Conservation (phyloP, 1,284 basidiomycete genomes). For the Tilletia caries region DNA sequence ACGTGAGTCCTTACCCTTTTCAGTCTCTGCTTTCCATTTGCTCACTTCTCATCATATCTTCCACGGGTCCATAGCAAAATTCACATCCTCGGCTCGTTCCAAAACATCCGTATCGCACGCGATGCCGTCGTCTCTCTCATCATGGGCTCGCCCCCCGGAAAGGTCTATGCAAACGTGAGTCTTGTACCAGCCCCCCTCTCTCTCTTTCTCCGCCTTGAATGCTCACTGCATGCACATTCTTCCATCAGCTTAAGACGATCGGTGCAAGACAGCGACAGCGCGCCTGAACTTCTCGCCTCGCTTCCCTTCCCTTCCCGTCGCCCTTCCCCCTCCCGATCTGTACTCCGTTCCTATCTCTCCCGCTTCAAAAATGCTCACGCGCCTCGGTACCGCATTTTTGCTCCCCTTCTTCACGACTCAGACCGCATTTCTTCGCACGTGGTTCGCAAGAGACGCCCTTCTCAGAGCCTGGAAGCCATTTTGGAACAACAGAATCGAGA, state of each 20-base stretch:
- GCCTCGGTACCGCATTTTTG: too few relatives aligned
- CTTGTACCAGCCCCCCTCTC: background rate
- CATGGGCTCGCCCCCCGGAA: conserved; percentile 90
- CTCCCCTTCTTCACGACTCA: too few relatives aligned
- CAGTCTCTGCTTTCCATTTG: conserved; percentile 19
- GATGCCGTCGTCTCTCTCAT: conserved; percentile 94
- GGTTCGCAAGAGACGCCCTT: too few relatives aligned
- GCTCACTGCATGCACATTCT: conserved; percentile 48
- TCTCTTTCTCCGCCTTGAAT: background rate
- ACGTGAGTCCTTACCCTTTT: conserved; percentile 72
- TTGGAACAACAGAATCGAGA: background rate
- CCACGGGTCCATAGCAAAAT: conserved; percentile 67
- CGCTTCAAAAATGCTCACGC: too few relatives aligned
- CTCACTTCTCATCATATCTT: conserved; percentile 7
- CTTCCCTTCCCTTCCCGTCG: conserved; percentile 9
- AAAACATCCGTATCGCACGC: conserved; percentile 94
- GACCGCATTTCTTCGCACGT: too few relatives aligned
- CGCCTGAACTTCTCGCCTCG: conserved; percentile 49
- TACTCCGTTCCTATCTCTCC: too few relatives aligned
- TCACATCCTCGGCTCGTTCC: conserved; percentile 87
- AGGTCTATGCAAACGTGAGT: conserved; percentile 69
- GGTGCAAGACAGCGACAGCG: conserved; percentile 90
- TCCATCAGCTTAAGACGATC: conserved; percentile 81
- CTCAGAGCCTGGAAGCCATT: too few relatives aligned
- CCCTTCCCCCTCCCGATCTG: too few relatives aligned